These are phyloP conservation scores for Talaromyces sp. DNA, from an alignment of 2,329 filamentous ascomycete genomes.

Conservation along the genomic window DNA sequence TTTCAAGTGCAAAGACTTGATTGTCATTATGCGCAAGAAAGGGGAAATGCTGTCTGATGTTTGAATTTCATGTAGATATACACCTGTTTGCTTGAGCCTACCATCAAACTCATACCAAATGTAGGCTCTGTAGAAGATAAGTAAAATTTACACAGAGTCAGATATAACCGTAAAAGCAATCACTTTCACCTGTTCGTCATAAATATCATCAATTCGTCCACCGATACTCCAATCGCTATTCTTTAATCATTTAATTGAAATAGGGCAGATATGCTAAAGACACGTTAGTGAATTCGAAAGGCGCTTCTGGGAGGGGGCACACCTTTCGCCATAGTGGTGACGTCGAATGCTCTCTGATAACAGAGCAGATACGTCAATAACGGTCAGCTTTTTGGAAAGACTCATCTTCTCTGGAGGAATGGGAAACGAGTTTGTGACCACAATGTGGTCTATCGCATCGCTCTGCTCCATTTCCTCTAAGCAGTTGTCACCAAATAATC, in stretches of 20 bases:
- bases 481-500: constrained; percentile 85
- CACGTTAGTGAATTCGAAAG: constrained; percentile 2
- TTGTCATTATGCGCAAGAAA: neutral
- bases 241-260: constrained; percentile 61
- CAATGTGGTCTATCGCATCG: constrained; percentile 87
- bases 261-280: constrained; percentile 49
- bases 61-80: neutral
- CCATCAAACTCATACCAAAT: constrained; percentile 4
- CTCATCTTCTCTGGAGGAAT: constrained; percentile 71
- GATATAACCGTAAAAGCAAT: neutral
- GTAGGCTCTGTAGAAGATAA: neutral
- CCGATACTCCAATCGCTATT: neutral
- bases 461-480: constrained; percentile 87
- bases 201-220: constrained; percentile 15
- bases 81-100: constrained; percentile 5
- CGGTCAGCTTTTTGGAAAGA: constrained; percentile 75
- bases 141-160: constrained; percentile 6
- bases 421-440: constrained; percentile 97
- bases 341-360: constrained; percentile 89
- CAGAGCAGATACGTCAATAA: constrained; percentile 84
- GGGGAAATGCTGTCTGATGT: neutral
- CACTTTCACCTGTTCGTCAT: constrained; percentile 7
- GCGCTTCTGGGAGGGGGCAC: constrained; percentile 47
- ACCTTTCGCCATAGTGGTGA: constrained; percentile 87
- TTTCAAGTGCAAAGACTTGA: neutral